Evolutionary conservation across 345 rosid species (phyloP).

Genomic region (Dimocarpus longan): DNA sequence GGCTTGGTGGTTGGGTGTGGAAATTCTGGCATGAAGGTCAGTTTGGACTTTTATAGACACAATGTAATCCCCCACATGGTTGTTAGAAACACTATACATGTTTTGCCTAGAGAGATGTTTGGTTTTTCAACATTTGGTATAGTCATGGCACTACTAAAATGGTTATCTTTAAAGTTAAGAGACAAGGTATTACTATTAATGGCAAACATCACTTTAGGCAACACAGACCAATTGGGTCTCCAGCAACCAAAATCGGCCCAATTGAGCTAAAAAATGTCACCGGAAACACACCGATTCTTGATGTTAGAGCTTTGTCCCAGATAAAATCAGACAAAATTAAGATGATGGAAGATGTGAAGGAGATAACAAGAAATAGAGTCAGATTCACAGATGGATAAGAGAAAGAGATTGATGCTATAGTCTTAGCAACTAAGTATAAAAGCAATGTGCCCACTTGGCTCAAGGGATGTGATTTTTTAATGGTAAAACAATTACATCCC

Average conservation of each 20-base stretch:
- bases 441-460: conserved; percentile 95
- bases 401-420: conserved; percentile 65
- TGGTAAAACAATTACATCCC: too few species aligned
- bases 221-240: conserved; percentile 72
- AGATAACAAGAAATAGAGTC: conserved; percentile 62
- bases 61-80: conserved; percentile 64
- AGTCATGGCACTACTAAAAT: conserved; percentile 75
- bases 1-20: conserved; percentile 85
- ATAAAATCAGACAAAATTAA: conserved; percentile 71
- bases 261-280: conserved; percentile 75
- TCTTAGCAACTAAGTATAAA: conserved; percentile 87
- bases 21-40: conserved; percentile 88
- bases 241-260: conserved; percentile 87
- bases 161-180: conserved; percentile 71
- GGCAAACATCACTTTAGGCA: conserved; percentile 55
- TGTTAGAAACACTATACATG: conserved; percentile 60
- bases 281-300: conserved; percentile 93
- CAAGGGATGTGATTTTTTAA: conserved; percentile 42
- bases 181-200: conserved; percentile 58
- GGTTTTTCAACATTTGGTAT: conserved; percentile 82
- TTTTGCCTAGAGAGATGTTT: conserved; percentile 80
- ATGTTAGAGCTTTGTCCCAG: conserved; percentile 72
- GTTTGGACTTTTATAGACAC: conserved; percentile 59
- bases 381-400: conserved; percentile 84
- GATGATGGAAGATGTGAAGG: conserved; percentile 74